phyloP scores from a whole-genome alignment of 371 early-diverging fungal species.

The Blyttiomyces sp. region DNA sequence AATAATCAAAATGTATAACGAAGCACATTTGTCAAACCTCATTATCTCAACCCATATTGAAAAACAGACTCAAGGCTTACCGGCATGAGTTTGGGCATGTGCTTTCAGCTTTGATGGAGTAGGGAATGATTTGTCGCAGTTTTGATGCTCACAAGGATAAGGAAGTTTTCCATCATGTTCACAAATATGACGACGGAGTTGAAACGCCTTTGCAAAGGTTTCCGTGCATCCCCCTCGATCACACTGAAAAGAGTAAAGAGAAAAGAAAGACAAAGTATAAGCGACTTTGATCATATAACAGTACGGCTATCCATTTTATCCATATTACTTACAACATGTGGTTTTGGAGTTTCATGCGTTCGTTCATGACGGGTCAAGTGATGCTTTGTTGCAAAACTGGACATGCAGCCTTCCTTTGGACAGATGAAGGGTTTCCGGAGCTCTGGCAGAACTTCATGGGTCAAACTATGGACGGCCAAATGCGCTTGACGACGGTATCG shows the following conservation, averaged over 20 bases:
- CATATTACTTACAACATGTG: too few relatives aligned
- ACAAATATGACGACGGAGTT: slow-evolving; percentile 53
- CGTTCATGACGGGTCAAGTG: slow-evolving; percentile 47
- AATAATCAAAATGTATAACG: not conserved
- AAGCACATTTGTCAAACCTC: not conserved
- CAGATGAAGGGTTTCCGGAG: slow-evolving; percentile 37
- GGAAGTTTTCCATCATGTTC: slow-evolving; percentile 44
- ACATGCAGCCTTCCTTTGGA: slow-evolving; percentile 31
- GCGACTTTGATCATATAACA: too few relatives aligned
- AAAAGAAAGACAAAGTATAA: slow-evolving; percentile 29
- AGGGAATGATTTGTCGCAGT: slow-evolving; percentile 50
- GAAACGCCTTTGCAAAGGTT: slow-evolving; percentile 53
- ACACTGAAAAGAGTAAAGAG: slow-evolving; percentile 32
- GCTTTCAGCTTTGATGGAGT: slow-evolving; percentile 53
- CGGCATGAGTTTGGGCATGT: slow-evolving; percentile 53
- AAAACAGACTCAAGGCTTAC: slow-evolving; percentile 18
- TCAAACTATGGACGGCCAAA: slow-evolving; percentile 51
- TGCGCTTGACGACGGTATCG: slow-evolving; percentile 53
- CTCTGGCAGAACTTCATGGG: slow-evolving; percentile 44
- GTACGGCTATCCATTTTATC: too few relatives aligned
- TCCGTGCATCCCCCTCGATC: slow-evolving; percentile 51
- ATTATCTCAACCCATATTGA: not conserved
- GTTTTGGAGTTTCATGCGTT: slow-evolving; percentile 36
- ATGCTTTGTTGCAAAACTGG: slow-evolving; percentile 37
- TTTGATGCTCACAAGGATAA: slow-evolving; percentile 40